phyloP scores from a whole-genome alignment of 495 filamentous ascomycete genomes.

The Pyrenopolyporus hunteri region DNA sequence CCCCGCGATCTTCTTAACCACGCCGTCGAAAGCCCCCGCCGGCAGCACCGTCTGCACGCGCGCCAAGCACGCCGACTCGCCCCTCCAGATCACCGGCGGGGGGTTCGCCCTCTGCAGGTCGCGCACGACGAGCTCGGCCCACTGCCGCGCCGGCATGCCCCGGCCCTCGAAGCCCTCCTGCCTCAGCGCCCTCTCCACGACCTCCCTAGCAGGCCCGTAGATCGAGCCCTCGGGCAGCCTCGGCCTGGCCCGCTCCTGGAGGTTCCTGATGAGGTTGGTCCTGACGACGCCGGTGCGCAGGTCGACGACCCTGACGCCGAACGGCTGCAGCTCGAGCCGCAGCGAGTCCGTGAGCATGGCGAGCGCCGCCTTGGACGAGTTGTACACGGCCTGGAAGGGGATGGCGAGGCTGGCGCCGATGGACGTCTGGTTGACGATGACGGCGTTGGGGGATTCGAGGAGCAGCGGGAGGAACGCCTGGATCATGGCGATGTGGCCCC shows the following conservation, averaged over 20 bases:
- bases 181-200: slow-evolving; percentile 23
- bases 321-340: slow-evolving; percentile 44
- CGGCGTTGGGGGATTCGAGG: slow-evolving; percentile 44
- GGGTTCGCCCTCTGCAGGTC: slow-evolving; percentile 8
- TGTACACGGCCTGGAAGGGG: slow-evolving; percentile 44
- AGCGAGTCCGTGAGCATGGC: slow-evolving; percentile 37
- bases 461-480: slow-evolving; percentile 57
- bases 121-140: slow-evolving; percentile 5
- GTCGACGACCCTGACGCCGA: slow-evolving; percentile 44
- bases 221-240: slow-evolving; percentile 19
- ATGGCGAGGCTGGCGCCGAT: slow-evolving; percentile 15
- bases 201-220: slow-evolving; percentile 24
- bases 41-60: slow-evolving; percentile 7
- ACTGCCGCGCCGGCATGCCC: slow-evolving; percentile 13
- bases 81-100: slow-evolving; percentile 15
- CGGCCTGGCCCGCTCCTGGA: slow-evolving; percentile 1
- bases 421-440: slow-evolving; percentile 41
- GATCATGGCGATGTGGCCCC: slow-evolving; percentile 49
- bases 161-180: slow-evolving; percentile 6
- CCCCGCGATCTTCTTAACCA: slow-evolving; percentile 13
- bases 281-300: slow-evolving; percentile 34
- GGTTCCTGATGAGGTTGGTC: slow-evolving; percentile 15
- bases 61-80: slow-evolving; percentile 5
- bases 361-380: slow-evolving; percentile 45
- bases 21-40: slow-evolving; percentile 1